Percentiles rank a stretch among this genome's conserved stretches.
Evolutionary conservation across 768 basidiomycete species (phyloP).

Genomic region (Pulveroboletus frians): DNA sequence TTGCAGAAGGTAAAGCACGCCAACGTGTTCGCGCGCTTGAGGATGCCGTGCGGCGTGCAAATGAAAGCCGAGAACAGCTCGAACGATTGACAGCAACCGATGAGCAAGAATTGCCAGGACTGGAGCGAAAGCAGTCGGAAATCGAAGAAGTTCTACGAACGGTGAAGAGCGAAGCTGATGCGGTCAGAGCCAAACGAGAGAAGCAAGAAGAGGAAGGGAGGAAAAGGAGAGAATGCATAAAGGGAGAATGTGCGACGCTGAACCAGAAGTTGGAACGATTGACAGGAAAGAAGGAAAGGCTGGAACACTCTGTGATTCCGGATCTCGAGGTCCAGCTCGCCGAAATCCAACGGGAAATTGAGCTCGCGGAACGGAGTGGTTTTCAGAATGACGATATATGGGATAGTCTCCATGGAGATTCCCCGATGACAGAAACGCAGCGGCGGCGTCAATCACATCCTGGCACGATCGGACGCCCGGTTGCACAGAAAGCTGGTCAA

Average conservation of each 20-base stretch:
- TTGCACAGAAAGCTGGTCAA: slow-evolving; percentile 12
- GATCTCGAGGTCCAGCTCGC: slow-evolving; percentile 67
- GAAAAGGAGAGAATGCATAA: slow-evolving; percentile 51
- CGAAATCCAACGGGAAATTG: slow-evolving; percentile 57
- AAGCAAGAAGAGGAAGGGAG: slow-evolving; percentile 46
- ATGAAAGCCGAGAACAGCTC: slow-evolving; percentile 45
- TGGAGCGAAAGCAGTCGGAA: slow-evolving; percentile 39
- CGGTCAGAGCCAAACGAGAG: slow-evolving; percentile 41
- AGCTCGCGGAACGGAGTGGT: slow-evolving; percentile 31
- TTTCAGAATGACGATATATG: slow-evolving; percentile 15
- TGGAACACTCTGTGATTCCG: slow-evolving; percentile 52
- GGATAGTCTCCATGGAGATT: slow-evolving; percentile 13
- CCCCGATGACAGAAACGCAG: slow-evolving; percentile 17
- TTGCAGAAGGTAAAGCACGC: slow-evolving; percentile 71
- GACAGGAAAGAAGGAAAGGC: slow-evolving; percentile 56
- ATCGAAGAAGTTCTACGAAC: slow-evolving; percentile 37
- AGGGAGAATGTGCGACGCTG: slow-evolving; percentile 51
- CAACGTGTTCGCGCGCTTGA: slow-evolving; percentile 87
- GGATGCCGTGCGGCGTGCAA: slow-evolving; percentile 80
- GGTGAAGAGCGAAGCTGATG: slow-evolving; percentile 43
- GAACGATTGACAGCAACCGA: slow-evolving; percentile 37
- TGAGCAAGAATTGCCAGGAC: slow-evolving; percentile 36
- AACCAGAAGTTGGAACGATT: slow-evolving; percentile 65
- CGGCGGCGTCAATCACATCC: slow-evolving; percentile 25
- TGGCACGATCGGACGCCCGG: slow-evolving; percentile 26